Base-by-base conservation (phyloP, 2,329 filamentous ascomycete species). In the Fusarium odoratissimum region DNA sequence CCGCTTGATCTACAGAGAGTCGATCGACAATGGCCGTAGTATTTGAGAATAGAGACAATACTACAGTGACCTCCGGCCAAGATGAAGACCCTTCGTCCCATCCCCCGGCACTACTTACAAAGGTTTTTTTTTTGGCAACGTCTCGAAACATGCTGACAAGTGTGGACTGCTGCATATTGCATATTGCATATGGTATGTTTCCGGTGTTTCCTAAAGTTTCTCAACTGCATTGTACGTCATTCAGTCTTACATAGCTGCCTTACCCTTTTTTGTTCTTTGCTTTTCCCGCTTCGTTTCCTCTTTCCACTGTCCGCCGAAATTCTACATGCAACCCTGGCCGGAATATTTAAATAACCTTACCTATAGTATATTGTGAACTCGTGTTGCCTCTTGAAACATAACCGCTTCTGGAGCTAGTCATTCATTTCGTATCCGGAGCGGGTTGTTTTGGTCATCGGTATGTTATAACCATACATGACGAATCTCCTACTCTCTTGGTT, bases 331-430 rank as follows among this genome's bases (percentile, higher is more conserved):
- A 51, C 61, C 64, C 64, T 60, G 30, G 52, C 41, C 64, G n/a
- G 25, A 52, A 48, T 51, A 49, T 48, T 62, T 28, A 30, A 35
- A 63, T 63, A 68, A 69, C 65, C 65, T 64, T 58, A 69, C 64
- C 57, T 68, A 69, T 64, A 57, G 23, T 45, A 63, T 31, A 33
- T 69, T 23, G n/a, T 46, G 55, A 46, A 51, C 37, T 37, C 51
- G 30, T 35, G 48, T 52, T 59, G 12, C 37, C 33, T 21, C 57
- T 72, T 65, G 67, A 74, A 73, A 73, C 71, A 69, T 49, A 46
- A 62, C 64, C 30, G 40, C 37, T 45, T 49, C 45, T 28, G 31
- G 58, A 33, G 40, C 51, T 64, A 57, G 66, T 58, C 37, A 23
- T 59, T 60, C 41, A 58, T 59, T 41, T 62, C 46, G 42, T 38